Base-by-base conservation (phyloP, 2,329 filamentous ascomycete species). In the Orbilia oligospora region DNA sequence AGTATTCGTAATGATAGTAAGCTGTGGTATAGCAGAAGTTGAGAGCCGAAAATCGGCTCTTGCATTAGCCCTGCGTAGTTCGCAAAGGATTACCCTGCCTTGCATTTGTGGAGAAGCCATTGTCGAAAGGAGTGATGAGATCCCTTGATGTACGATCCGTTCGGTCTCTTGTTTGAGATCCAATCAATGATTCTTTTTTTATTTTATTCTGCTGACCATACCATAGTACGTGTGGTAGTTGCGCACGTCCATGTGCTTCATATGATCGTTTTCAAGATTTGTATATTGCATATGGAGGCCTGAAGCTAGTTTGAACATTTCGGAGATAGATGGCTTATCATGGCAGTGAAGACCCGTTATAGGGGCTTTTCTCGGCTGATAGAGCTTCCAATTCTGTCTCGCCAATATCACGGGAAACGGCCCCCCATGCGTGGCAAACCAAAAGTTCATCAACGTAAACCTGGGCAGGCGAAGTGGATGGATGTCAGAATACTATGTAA, bases 271-370 rank as follows among this genome's bases (percentile, higher is more conserved):
- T 66, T 24, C 41, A 65, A 44, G 58, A 10, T 18, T n/a, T 20
- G 44, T 44, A 64, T 64, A 67, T 56, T 65, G 24, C 56, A 51
- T 51, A 24, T 24, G 58, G 58, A 70, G 44, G 72, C 72, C 72
- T 76, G 56, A 46, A 46, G 44, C 18, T 46, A 46, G 44, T 46
- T 18, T 46, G n/a, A 38, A 71, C 44, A 78, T 72, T 41, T 71
- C 51, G 68, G 63, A 68, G 44, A 68, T 78, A 68, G 33, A 68
- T 78, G 72, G 72, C 58, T 77, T 77, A 77, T 77, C 72, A 71
- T 58, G 66, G 72, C 72, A 70, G 66, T 71, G 72, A 41, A 46
- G 65, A 20, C 66, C 64, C 49, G 22, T 20, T 55, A 48, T 63
- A 65, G 20, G 55, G 61, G 64, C 24, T 14, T 58, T 58, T 63